Evolutionary conservation across 2,329 filamentous ascomycete genomes (phyloP).

Genomic region (Ilyonectria mors-panacis): DNA sequence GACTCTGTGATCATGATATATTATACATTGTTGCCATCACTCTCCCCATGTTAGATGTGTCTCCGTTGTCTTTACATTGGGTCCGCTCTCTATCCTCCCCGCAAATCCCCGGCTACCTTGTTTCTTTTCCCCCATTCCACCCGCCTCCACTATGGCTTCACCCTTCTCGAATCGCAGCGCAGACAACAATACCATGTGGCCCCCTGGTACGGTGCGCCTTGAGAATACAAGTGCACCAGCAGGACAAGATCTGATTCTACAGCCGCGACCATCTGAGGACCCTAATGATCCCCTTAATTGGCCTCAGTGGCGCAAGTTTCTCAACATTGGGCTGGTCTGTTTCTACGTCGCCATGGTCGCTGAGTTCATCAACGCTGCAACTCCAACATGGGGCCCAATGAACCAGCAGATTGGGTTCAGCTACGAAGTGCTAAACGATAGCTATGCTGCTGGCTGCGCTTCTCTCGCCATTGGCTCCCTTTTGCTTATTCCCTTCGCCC

Average conservation of each 20-base stretch:
- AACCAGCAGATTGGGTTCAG: constrained; percentile 60
- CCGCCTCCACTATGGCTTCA: background rate
- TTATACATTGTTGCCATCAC: background rate
- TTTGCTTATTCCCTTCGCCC: constrained; percentile 61
- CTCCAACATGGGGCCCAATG: constrained; percentile 57
- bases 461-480: constrained; percentile 58
- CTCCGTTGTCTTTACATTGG: background rate
- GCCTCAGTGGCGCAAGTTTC: constrained; percentile 8
- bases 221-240: background rate
- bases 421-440: constrained; percentile 59
- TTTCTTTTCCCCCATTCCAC: background rate
- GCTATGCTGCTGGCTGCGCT: constrained; percentile 60
- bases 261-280: constrained; percentile 9
- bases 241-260: constrained; percentile 9
- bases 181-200: constrained; percentile 9
- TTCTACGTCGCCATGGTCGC: constrained; percentile 13
- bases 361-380: constrained; percentile 30
- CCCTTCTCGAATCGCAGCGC: background rate
- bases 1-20: background rate
- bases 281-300: constrained; percentile 21
- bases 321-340: constrained; percentile 10
- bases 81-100: background rate
- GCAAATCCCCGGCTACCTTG: background rate
- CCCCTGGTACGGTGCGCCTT: constrained; percentile 16
- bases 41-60: background rate